These are phyloP conservation scores for Hymenoscyphus occultus DNA, from an alignment of 2,329 filamentous ascomycete genomes.

Conservation along the genomic window DNA sequence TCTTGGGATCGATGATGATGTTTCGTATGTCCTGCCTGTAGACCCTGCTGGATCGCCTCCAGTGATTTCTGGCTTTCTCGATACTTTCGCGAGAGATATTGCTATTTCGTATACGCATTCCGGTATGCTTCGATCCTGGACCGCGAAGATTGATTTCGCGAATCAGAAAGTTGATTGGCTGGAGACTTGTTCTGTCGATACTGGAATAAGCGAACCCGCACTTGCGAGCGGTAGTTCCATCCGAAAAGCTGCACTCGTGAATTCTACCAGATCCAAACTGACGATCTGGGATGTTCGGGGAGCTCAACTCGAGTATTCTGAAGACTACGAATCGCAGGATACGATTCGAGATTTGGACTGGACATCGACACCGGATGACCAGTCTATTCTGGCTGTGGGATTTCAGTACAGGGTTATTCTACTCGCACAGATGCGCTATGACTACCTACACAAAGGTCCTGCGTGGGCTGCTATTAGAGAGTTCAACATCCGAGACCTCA, in stretches of 20 bases:
- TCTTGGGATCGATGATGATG: conserved; percentile 56
- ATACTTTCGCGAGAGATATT: conserved; percentile 81
- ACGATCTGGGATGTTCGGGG: conserved; percentile 91
- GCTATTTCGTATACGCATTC: conserved; percentile 78
- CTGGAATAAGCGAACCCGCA: conserved; percentile 67
- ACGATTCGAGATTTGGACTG: conserved; percentile 85
- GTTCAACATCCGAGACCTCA: conserved; percentile 75
- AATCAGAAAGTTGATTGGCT: conserved; percentile 73
- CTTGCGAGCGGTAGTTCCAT: conserved; percentile 83
- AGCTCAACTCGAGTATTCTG: conserved; percentile 75
- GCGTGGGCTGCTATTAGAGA: conserved; percentile 85
- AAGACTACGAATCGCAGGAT: conserved; percentile 70
- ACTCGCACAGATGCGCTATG: conserved; percentile 83
- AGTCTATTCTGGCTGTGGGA: conserved; percentile 88
- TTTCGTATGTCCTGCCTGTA: conserved; percentile 72
- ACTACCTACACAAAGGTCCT: conserved; percentile 84
- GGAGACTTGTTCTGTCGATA: conserved; percentile 76
- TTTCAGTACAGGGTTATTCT: conserved; percentile 83
- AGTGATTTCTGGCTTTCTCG: conserved; percentile 72
- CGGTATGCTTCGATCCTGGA: conserved; percentile 80
- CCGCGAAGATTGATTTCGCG: conserved; percentile 65
- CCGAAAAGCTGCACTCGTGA: conserved; percentile 81
- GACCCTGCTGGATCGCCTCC: conserved; percentile 77
- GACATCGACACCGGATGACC: conserved; percentile 86
- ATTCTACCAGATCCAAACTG: conserved; percentile 67